Base-by-base conservation (phyloP, 2,329 filamentous ascomycete genomes). In the Hymenoscyphus fructigenus region DNA sequence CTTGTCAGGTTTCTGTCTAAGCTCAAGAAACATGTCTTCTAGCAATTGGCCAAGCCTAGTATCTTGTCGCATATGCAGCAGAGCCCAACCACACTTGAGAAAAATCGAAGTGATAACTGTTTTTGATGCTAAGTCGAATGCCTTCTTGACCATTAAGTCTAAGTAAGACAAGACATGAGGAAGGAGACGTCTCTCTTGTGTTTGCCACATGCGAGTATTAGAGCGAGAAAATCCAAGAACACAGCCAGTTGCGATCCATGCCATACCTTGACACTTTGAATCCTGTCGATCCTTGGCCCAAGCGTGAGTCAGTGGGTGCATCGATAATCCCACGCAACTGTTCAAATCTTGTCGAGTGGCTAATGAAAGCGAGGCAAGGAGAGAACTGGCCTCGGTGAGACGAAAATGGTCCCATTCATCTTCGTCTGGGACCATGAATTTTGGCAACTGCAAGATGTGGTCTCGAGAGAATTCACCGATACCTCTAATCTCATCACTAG, bases 321-420 rank as follows among this genome's bases (percentile, higher is more conserved):
- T 77, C 26, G 76, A 75, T 41, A 78, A 57, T 57, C 63, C 60
- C 5, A 60, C 15, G 10, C 15, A 64, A 5, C 63, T 61, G 15
- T 70, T 32, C 32, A 61, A 2, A 23, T 67, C 34, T 0, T 67
- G 34, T 38, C 62, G 59, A 34, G 65, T 69, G 12, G 75, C 67
- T 32, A 78, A 67, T 3, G 73, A 75, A 61, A 76, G 72, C 28
- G 73, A 74, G 17, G 58, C 67, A 57, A 78, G 73, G 12, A 71
- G 47, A 67, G 65, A 62, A 38, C 66, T 67, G 12, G 76, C 75
- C 63, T 75, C 66, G 1, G 63, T 70, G 36, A 73, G 65, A 64
- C 72, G 73, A 61, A 70, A 71, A 53, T 65, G 56, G 26, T 77
- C 73, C 73, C 73, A 76, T 62, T 69, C 63, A 7, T 75, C 67